Evolutionary conservation across 1,139 yeast species (phyloP).

Genomic region (Meyerozyma smithsonii): DNA sequence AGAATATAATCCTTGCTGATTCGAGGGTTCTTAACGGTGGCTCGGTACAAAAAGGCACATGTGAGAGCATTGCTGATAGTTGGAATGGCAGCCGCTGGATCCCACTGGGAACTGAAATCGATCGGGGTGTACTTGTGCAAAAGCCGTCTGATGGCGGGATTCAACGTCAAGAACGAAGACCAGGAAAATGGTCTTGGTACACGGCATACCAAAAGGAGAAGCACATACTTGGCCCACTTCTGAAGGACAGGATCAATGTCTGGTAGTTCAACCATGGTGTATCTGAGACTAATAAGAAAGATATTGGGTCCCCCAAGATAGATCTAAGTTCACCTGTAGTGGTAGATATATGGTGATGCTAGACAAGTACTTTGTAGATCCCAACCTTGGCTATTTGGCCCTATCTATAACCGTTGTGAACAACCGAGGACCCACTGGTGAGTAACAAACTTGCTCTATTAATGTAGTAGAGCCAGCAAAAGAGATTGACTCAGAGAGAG

Average conservation of each 20-base stretch:
- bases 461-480: too few relatives aligned
- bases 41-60: conserved; percentile 26
- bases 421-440: background rate
- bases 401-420: background rate
- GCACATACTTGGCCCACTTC: background rate
- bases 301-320: background rate
- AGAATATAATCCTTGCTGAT: conserved; percentile 39
- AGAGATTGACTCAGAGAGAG: too few relatives aligned
- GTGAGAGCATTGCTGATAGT: conserved; percentile 22
- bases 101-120: background rate
- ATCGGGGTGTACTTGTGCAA: background rate
- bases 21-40: conserved; percentile 21
- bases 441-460: too few relatives aligned
- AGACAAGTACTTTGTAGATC: background rate
- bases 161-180: background rate
- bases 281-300: background rate
- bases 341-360: too few relatives aligned
- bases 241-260: background rate
- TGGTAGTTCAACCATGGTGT: background rate
- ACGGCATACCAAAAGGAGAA: background rate
- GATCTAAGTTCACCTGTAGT: too few relatives aligned
- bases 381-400: background rate
- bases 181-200: conserved; percentile 1
- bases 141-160: background rate
- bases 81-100: background rate